Base-by-base conservation (phyloP, 1,139 yeast genomes). In the Taphrina wiesneri region DNA sequence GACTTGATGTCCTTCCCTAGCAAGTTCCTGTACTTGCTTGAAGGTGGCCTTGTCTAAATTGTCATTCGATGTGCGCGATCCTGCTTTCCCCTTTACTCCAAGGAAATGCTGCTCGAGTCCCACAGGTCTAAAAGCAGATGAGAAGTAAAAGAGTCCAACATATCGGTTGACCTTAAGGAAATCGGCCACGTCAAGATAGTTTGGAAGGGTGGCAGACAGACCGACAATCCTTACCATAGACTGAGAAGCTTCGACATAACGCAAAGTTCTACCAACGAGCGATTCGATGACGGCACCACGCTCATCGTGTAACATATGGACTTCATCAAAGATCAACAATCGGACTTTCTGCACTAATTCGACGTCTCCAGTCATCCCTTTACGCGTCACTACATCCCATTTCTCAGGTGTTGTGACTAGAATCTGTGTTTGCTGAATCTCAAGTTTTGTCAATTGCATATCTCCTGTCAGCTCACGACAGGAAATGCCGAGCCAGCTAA, bases 331-430 rank as follows among this genome's bases (percentile, higher is more conserved):
- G 69, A 93, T 89, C 65, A 93, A 78, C 15, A 93, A 79, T 74
- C 87, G 88, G 5, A 95, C 96, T 73, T 90, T 91, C 17, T 88
- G 85, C 1, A 90, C 95, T 47, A 93, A 78, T 70, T 92, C 97
- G 62, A 86, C 86, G 74, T 91, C 98, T 67, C 97, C 93, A 63
- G 80, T 82, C 74, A 83, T 88, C 30, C 69, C 67, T 73, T 93
- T 93, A 75, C 99, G 83, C 0, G 99, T 93, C 0, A 93, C 97
- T 11, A 93, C 97, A 79, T 93, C 99, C 99, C 99, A 93, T 77
- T 93, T 93, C 75, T 93, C 99, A 0, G 99, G 99, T 0, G 99
- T 93, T 0, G 98, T 93, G 6, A 93, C 97, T 71, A 93, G 89
- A 51, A 93, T 82, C 75, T 93, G 99, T 0, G 98, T 93, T 0